A percentile compares a stretch with the other conserved stretches of the same genome.
Evolutionary conservation across 176 grass and related monocot genomes (phyloP).

Genomic region (Olyra latifolia): DNA sequence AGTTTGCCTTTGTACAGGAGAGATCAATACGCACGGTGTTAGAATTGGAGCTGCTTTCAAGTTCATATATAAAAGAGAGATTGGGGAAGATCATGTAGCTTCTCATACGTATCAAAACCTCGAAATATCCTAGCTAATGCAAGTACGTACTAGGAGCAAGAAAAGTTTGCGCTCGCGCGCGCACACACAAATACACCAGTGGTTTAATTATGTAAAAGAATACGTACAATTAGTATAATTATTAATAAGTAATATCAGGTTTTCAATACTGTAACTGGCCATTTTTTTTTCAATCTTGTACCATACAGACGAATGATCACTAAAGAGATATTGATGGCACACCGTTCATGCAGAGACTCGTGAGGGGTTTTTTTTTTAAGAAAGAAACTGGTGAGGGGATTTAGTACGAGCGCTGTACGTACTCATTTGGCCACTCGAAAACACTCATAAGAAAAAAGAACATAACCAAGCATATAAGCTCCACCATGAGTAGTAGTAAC

Average conservation of each 20-base stretch:
- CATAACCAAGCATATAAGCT: neutral
- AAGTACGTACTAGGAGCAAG: neutral
- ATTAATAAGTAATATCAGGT: no score
- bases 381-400: no score
- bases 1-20: constrained; percentile 3
- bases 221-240: no score
- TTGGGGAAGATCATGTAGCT: neutral
- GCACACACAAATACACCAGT: neutral
- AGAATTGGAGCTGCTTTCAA: neutral
- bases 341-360: neutral
- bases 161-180: neutral
- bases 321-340: neutral
- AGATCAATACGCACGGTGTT: neutral
- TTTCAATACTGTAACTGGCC: neutral
- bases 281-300: neutral
- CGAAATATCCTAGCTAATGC: neutral
- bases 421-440: neutral
- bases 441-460: no score
- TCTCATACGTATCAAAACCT: neutral
- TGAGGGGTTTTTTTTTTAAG: no score
- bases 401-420: neutral
- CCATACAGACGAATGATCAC: neutral
- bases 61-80: neutral
- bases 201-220: neutral
- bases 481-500: neutral